A percentile compares a stretch with the other conserved stretches of the same genome.
These are phyloP conservation scores for Inga laurina DNA, from an alignment of 306 rosid genomes.

Conservation along the genomic window DNA sequence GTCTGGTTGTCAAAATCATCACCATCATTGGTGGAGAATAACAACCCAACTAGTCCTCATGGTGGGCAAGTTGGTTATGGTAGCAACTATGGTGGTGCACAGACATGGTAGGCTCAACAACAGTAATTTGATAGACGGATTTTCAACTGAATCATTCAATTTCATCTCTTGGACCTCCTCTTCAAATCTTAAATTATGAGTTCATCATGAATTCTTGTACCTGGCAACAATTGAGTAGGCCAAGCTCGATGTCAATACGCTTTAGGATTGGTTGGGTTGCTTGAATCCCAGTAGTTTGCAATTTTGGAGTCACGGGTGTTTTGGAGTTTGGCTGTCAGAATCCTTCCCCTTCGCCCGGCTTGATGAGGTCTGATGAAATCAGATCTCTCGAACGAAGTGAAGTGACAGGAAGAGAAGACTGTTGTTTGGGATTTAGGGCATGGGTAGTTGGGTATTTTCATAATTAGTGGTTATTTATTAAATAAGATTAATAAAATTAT, in stretches of 20 bases:
- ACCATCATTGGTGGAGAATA: too few species aligned
- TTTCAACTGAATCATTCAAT: conserved; percentile 37
- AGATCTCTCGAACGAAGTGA: too few species aligned
- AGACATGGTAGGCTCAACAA: conserved; percentile 58
- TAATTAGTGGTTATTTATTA: too few species aligned
- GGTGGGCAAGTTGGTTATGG: conserved; percentile 57
- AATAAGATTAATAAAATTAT: too few species aligned
- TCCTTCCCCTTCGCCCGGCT: too few species aligned
- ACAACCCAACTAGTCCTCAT: conserved; percentile 20
- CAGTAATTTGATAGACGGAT: conserved; percentile 47
- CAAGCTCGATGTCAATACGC: conserved; percentile 47
- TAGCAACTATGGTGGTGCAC: conserved; percentile 55
- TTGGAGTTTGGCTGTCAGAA: too few species aligned
- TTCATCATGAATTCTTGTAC: conserved; percentile 44
- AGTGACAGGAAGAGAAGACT: too few species aligned
- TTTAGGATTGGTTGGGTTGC: conserved; percentile 97
- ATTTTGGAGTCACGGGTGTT: conserved; percentile 37
- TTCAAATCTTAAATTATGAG: conserved; percentile 37
- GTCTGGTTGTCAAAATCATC: too few species aligned
- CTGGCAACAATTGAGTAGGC: conserved; percentile 55
- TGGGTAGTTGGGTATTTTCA: too few species aligned
- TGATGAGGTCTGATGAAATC: too few species aligned
- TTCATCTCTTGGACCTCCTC: conserved; percentile 42
- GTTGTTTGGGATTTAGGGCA: too few species aligned
- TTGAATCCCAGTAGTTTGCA: conserved; percentile 90